Base-by-base conservation (phyloP, 805 yeast species). In the Millerozyma miso region DNA sequence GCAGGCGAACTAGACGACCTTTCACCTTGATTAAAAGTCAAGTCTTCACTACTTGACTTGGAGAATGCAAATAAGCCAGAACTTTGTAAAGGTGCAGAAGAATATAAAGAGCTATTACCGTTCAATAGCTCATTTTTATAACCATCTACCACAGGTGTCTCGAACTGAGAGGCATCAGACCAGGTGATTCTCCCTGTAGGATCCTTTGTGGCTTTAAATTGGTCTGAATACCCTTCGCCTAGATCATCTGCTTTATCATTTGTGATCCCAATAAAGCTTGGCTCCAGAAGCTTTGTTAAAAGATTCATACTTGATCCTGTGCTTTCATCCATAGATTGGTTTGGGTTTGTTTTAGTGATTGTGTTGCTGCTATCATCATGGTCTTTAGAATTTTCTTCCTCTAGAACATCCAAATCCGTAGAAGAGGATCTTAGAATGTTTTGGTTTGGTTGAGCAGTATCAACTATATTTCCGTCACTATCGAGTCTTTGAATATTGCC, bases 401-500 rank as follows among this genome's bases (percentile, higher is more conserved):
- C 50, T 29, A 67, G 48, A 2, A 55, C 53, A 38, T 56, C 67
- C 39, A 67, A 55, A 48, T 62, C 53, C 19, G 56, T 46, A 35
- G 58, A 49, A 35, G 57, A 47, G 16, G 61, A 47, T 45, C 61
- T 54, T 6, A 12, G 13, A 35, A 35, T 33, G 20, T 41, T 23
- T 23, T 13, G 20, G 14, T 41, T 33, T 19, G 43, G 12, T 26
- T 32, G 19, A 3, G 42, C 29, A 13, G 16, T 33, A 36, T 59
- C 71, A 12, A 62, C 66, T 7, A 72, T 56, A 49, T 71, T 71
- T 0, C 77, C 77, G 43, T 69, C 70, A 44, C 74, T 70, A 47
- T 71, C 76, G 39, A 69, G 58, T 44, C 73, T 51, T 51, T 72
- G 76, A 43, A 70, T 53, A 47, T 74, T 72, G 4, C 63, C 65